phyloP scores from a whole-genome alignment of 2,329 filamentous ascomycete species.

The Colletotrichum phormii region DNA sequence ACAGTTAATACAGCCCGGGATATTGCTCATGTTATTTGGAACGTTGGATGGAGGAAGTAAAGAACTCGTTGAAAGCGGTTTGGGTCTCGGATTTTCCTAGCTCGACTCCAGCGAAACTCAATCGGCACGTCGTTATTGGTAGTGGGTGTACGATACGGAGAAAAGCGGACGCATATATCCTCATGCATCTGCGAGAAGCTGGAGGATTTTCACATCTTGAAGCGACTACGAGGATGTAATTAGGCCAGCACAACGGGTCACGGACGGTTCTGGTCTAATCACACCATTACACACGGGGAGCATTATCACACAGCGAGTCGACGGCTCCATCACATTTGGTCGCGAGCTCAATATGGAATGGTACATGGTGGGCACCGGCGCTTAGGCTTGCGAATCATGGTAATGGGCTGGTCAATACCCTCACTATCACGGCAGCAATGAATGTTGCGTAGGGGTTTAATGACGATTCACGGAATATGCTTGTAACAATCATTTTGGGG shows the following conservation, averaged over 20 bases:
- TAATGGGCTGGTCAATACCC: neutral
- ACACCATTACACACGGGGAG: conserved; percentile 3
- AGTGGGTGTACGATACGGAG: conserved; percentile 28
- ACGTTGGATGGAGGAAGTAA: conserved; percentile 73
- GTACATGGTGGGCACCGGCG: conserved; percentile 15
- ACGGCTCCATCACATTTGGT: conserved; percentile 11
- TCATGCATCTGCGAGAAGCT: neutral
- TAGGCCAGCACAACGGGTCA: neutral
- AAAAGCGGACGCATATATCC: neutral
- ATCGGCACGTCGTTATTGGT: conserved; percentile 11
- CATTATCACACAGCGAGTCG: conserved; percentile 19
- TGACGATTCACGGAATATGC: conserved; percentile 31
- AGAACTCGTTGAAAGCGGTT: neutral
- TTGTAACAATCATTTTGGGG: conserved; percentile 30
- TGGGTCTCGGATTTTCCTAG: neutral
- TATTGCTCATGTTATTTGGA: conserved; percentile 79
- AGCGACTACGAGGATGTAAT: conserved; percentile 16
- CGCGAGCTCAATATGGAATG: conserved; percentile 5
- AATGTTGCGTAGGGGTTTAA: conserved; percentile 27
- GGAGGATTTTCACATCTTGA: neutral
- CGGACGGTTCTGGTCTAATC: conserved; percentile 3
- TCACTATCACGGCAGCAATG: conserved; percentile 19
- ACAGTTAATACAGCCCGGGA: conserved; percentile 80
- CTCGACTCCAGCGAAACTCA: neutral
- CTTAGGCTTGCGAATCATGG: conserved; percentile 16